Evolutionary conservation across 108 stramenopile species (phyloP).

Genomic region (Stephanodiscus triporus): DNA sequence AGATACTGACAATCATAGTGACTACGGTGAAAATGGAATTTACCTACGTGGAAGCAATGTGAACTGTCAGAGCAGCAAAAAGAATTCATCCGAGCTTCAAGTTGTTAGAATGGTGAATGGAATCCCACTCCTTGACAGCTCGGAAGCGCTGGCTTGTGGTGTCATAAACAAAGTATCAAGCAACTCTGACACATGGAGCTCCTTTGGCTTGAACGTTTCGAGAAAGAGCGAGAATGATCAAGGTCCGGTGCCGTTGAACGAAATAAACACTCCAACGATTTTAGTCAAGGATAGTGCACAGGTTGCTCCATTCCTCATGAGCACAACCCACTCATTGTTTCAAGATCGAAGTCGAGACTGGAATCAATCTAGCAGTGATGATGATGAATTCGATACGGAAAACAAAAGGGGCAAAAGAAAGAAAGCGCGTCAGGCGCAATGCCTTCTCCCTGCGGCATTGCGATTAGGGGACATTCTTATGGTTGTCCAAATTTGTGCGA

Average conservation of each 20-base stretch:
- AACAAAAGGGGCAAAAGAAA: conserved; percentile 23
- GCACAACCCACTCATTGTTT: conserved; percentile 53
- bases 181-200: conserved; percentile 66
- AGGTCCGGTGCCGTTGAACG: background rate
- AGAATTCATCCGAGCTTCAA: conserved; percentile 52
- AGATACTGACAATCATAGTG: conserved; percentile 15
- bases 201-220: conserved; percentile 70
- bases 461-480: conserved; percentile 74
- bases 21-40: conserved; percentile 4
- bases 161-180: conserved; percentile 62
- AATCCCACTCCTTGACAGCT: conserved; percentile 81
- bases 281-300: conserved; percentile 70
- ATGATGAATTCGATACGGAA: conserved; percentile 33
- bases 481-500: conserved; percentile 72
- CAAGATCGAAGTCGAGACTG: conserved; percentile 21
- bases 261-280: conserved; percentile 52
- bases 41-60: background rate
- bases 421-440: conserved; percentile 11
- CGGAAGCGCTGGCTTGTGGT: conserved; percentile 79
- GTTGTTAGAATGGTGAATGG: conserved; percentile 86
- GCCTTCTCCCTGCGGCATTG: conserved; percentile 62
- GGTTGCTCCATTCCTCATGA: conserved; percentile 71
- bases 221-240: conserved; percentile 21
- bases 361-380: conserved; percentile 13
- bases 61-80: background rate